A percentile compares a stretch with the other conserved stretches of the same genome.
Evolutionary conservation across 1,284 basidiomycete species (phyloP).

Genomic region (Melanopsichium pennsylvanicum): DNA sequence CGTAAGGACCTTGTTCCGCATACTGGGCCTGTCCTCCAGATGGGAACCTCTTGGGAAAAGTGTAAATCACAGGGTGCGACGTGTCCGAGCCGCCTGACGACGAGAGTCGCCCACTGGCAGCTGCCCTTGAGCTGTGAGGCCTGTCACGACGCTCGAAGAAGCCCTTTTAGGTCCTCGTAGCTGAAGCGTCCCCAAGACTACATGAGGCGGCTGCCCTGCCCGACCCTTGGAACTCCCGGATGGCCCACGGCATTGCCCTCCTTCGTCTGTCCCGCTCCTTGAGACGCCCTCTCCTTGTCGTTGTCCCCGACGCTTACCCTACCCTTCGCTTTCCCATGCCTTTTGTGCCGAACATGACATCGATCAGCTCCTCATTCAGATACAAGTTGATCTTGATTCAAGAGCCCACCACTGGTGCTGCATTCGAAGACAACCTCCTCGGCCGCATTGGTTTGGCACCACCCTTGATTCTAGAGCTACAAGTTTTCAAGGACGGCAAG

Average conservation of each 20-base stretch:
- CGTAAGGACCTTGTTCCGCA: background rate
- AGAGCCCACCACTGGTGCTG: constrained; percentile 43
- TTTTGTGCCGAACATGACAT: constrained; percentile 7
- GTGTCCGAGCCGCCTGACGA: background rate
- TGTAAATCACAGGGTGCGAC: background rate
- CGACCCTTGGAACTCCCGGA: background rate
- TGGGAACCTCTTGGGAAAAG: background rate
- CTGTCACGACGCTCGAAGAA: background rate
- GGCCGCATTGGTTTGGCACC: constrained; percentile 48
- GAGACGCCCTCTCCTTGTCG: background rate
- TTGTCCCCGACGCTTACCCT: too few relatives aligned
- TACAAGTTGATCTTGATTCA: constrained; percentile 42
- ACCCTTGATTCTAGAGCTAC: constrained; percentile 46
- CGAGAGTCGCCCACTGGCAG: background rate
- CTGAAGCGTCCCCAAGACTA: background rate
- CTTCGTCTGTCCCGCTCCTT: background rate
- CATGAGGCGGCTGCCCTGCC: background rate
- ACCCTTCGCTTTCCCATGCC: too few relatives aligned
- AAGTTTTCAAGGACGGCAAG: constrained; percentile 23
- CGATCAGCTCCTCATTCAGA: constrained; percentile 5
- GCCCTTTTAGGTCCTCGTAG: background rate
- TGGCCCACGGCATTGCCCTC: background rate
- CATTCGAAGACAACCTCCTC: constrained; percentile 49
- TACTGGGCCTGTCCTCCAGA: background rate
- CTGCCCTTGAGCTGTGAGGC: background rate